Evolutionary conservation across 306 rosid species (phyloP).

Genomic region (Malus domestica): DNA sequence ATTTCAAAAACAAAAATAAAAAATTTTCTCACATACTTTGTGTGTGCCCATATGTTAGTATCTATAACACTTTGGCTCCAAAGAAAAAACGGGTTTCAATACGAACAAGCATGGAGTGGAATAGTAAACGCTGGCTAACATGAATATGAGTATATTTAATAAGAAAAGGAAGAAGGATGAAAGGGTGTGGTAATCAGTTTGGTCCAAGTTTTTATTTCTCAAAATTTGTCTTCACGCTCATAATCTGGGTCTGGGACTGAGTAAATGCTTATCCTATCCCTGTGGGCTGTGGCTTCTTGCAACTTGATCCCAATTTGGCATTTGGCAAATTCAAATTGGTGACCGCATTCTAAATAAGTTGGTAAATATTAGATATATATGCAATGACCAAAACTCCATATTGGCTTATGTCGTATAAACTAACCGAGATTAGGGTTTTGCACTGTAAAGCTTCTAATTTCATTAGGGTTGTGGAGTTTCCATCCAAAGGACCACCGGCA

Average conservation of each 20-base stretch:
- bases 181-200: not conserved
- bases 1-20: too few relatives aligned
- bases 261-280: not conserved
- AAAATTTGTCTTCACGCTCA: not conserved
- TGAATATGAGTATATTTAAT: not conserved
- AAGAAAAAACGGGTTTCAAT: not conserved
- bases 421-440: not conserved
- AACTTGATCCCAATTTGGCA: not conserved
- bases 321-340: not conserved
- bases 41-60: too few relatives aligned
- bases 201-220: not conserved
- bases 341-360: not conserved
- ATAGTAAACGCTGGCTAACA: not conserved
- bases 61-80: not conserved
- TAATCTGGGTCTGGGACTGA: not conserved
- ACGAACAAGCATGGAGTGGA: too few relatives aligned
- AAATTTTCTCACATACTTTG: too few relatives aligned
- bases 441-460: not conserved
- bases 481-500: not conserved
- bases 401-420: not conserved
- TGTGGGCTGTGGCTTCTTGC: not conserved
- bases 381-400: not conserved
- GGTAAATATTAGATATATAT: not conserved
- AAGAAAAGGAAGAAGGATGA: not conserved
- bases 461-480: not conserved